Base-by-base conservation (phyloP, 768 basidiomycete genomes). In the Russula foetens region DNA sequence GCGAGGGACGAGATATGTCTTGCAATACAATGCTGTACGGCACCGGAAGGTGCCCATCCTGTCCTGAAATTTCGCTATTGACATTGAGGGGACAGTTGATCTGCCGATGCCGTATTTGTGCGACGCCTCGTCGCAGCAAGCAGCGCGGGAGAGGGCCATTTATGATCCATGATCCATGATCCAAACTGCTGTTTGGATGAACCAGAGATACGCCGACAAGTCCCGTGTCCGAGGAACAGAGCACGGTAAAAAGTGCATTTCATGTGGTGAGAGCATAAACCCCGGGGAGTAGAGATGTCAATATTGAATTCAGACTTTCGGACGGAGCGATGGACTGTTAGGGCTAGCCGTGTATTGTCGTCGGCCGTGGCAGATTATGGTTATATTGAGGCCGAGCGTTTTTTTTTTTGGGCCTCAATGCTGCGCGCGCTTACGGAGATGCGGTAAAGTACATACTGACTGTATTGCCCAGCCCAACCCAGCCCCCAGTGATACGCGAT, bases 291-390 rank as follows among this genome's bases (percentile, higher is more conserved):
- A 35, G 35, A 9, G 31, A 33, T 9, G 17, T 17, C 6, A 54
- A 23, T 58, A 50, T 50, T 49, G 39, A 49, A 29, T 23, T 57
- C 28, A 21, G 26, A 26, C 56, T 41, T 57, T 38, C 48, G 3
- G 47, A 49, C 44, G 21, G 21, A n/a, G 35, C 35, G 35, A n/a
- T n/a, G n/a, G n/a, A n/a, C n/a, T n/a, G n/a, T n/a, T n/a, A n/a
- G 35, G 9, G 35, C 35, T 35, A 7, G 19, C n/a, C 19, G 19
- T 39, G 33, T 35, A 6, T 14, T 35, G 28, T 26, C 26, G 26
- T 29, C 52, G 58, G 52, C 51, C 31, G 17, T 15, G 23, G 17
- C 39, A 41, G 39, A 48, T 53, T 59, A 53, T 47, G 58, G 58
- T 53, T 31, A 53, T 53, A 59, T 53, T 59, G 58, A 39, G 35